Evolutionary conservation across 148 eudicot species (phyloP), one percentile per base, ranked within the genome.

Genomic region (Amaranthus hypochondriacus): DNA sequence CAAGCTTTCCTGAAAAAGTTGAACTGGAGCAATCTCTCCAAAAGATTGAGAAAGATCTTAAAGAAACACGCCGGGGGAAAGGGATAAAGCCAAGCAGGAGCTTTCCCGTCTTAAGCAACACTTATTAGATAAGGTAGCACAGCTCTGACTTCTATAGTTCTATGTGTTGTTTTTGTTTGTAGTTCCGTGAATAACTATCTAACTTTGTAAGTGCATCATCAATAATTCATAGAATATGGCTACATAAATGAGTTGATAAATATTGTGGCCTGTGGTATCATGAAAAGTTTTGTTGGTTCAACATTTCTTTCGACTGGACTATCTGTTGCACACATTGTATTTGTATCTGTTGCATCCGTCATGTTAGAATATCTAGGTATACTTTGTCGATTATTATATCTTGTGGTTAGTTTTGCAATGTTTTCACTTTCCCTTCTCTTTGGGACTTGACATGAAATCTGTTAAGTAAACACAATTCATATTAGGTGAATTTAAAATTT

Each of bases 31-130:
- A 70, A 11, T 84, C 91, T n/a, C 76, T 92, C 74, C 85, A 60
- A 57, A 90, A 83, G 65, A 56, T 85, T 80, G 92, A 92, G 86
- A 90, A 83, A 74, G 92, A 92, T 56, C 81, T 95, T 79, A 87
- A 87, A 77, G 93, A 85, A 74, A 72, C 91, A n/a, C 63, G 84
- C 51, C 87, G 70, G 73, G 70, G 73, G 85, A 84, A 77, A 92
- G 80, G 86, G 97, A 92, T 76, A 95, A 89, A 82, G 94, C 96
- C 77, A 71, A 83, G 69, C 93, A 90, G 73, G 81, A 92, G 82
- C 87, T 95, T 68, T 85, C 87, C 72, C 96, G 99, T 72, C 96
- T 95, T 50, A 95, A 95, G 87, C 92, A 95, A 84, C 99, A 95
- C 80, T 90, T 95, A 72, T 79, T 95, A 69, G 93, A 95, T 66